Evolutionary conservation across 1,284 basidiomycete species (phyloP), one percentile per base, ranked within the genome.

Genomic region (Bjerkandera adusta): DNA sequence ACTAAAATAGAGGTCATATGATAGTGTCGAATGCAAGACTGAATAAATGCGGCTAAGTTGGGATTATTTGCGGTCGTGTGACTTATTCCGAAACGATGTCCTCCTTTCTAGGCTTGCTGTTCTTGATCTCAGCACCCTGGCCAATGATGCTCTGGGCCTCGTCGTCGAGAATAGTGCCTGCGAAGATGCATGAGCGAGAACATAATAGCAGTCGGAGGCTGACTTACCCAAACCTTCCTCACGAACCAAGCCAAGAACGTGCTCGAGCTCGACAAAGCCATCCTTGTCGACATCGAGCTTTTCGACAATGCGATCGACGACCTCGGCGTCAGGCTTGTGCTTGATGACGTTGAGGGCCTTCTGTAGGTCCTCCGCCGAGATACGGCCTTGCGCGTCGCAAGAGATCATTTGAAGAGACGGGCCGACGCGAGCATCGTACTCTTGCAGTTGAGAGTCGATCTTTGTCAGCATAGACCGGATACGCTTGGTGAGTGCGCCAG

Each of bases 231-330:
- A 68, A 16, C 85, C 88, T 57, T 89, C 87, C 65, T 89, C 86
- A 55, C 73, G 75, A n/a, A 89, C 85, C 43, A 92, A 68, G 3
- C 84, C 88, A 29, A 91, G 65, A 33, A 91, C 86, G 58, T 92
- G 89, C 64, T 90, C 87, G 26, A 92, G 70, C 65, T 93, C 89
- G 16, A 98, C 93, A 59, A 87, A 95, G 0, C 96, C 95, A 61
- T 99, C 96, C 68, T 92, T 85, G 69, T 99, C 96, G 4, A 92
- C 89, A 64, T 99, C 97, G 57, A 99, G 73, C 70, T 98, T 98
- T 62, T 94, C 85, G 48, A 96, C 85, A 33, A 99, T 82, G 40
- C 81, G 83, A 54, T 91, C 85, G 16, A 92, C 87, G n/a, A 92
- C 83, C 52, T 94, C 90, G 49, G 96, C 92, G 46, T 92, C 85